Base-by-base conservation (phyloP, 1,284 basidiomycete species). In the Cerioporus squamosus region DNA sequence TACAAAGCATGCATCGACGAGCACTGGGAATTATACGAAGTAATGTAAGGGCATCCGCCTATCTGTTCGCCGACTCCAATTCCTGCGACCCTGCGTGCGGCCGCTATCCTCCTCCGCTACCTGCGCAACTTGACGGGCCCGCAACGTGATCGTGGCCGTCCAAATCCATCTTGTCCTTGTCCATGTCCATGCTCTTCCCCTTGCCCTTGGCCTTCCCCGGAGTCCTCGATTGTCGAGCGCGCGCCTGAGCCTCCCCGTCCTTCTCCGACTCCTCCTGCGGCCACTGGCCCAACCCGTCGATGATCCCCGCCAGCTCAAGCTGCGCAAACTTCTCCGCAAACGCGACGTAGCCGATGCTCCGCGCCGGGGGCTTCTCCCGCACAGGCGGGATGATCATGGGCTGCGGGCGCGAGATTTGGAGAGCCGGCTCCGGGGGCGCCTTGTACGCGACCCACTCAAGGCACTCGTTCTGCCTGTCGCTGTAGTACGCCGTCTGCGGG, bases 271-370 rank as follows among this genome's bases (percentile, higher is more conserved):
- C 50, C 15, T 60, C 54, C 38, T 33, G 45, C 31, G 64, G 65
- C 68, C 65, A 65, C n/a, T 56, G 51, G n/a, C 66, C 68, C 2
- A 57, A 47, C 1, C 68, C 68, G 39, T 64, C 60, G 20, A 66
- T 61, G 31, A 68, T 50, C 1, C 62, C 65, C 38, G 63, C 66
- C 44, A 44, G 51, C 55, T 68, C 66, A 29, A 68, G 54, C 44
- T 61, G 57, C n/a, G 22, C 39, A 54, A 66, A 66, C 43, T 56
- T 57, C 33, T 26, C 59, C 12, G 56, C 57, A 44, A 69, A 68
- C 40, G 65, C 64, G 23, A 43, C 31, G 57, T 63, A 69, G 12
- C 68, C 65, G 24, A 66, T 62, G 44, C 62, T 64, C 29, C 46
- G 48, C 8, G 65, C 65, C 9, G 62, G 60, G 17, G 51, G 44